Evolutionary conservation across 2,329 filamentous ascomycete species (phyloP).

Genomic region (Fusarium bactridioides): DNA sequence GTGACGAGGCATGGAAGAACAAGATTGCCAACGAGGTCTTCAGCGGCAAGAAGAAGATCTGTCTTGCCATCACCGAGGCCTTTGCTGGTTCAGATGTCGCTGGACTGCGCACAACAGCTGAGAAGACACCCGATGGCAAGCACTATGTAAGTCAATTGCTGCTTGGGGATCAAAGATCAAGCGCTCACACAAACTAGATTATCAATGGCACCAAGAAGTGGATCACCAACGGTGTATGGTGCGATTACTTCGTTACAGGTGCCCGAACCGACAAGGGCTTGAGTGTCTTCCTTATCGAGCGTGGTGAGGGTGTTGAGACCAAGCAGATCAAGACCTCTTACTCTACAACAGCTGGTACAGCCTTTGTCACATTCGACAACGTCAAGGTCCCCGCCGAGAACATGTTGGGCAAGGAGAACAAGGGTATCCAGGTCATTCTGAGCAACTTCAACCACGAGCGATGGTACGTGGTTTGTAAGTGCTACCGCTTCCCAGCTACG

Average conservation of each 20-base stretch:
- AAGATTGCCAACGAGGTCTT: conserved; percentile 76
- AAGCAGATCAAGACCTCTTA: conserved; percentile 83
- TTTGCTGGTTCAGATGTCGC: conserved; percentile 85
- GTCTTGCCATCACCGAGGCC: conserved; percentile 86
- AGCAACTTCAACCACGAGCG: conserved; percentile 91
- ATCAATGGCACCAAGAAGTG: conserved; percentile 83
- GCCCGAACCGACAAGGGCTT: conserved; percentile 83
- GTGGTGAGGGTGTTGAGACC: conserved; percentile 78
- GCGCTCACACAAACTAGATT: conserved; percentile 46
- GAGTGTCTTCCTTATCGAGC: conserved; percentile 77
- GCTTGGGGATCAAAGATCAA: neutral
- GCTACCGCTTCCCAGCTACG: neutral
- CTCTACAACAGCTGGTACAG: conserved; percentile 79
- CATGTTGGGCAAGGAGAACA: conserved; percentile 82
- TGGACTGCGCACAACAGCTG: conserved; percentile 78
- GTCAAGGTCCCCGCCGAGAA: conserved; percentile 84
- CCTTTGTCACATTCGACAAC: conserved; percentile 84
- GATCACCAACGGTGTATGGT: conserved; percentile 84
- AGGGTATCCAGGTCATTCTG: conserved; percentile 84
- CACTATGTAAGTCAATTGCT: conserved; percentile 64
- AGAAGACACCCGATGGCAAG: conserved; percentile 77
- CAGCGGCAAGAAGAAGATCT: conserved; percentile 86
- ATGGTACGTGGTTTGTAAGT: conserved; percentile 75
- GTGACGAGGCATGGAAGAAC: conserved; percentile 70
- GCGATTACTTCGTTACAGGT: conserved; percentile 84